Percentiles rank a stretch among this genome's conserved stretches.
phyloP scores from a whole-genome alignment of 2,329 filamentous ascomycete genomes.

The Alternaria viburni region DNA sequence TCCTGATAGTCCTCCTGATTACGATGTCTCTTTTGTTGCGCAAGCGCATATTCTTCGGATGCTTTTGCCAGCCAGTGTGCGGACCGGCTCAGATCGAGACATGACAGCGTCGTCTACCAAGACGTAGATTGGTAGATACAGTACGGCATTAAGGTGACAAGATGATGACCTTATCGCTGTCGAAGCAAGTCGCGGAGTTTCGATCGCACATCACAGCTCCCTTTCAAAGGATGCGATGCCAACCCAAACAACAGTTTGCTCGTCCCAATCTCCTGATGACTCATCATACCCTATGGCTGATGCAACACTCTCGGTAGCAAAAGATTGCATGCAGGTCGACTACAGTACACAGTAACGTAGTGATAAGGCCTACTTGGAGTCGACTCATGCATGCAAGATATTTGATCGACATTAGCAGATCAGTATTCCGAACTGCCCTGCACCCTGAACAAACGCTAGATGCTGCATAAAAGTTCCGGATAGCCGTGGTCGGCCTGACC shows the following conservation, averaged over 20 bases:
- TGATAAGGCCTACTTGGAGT: neutral
- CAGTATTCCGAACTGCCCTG: neutral
- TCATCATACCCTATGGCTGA: neutral
- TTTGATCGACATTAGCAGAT: constrained; percentile 4
- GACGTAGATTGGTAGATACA: neutral
- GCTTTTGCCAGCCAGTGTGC: neutral
- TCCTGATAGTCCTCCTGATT: neutral
- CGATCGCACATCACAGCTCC: neutral
- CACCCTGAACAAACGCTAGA: neutral
- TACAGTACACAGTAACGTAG: neutral
- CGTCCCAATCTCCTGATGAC: neutral
- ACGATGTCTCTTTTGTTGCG: neutral
- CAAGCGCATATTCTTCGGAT: neutral
- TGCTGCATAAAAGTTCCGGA: neutral
- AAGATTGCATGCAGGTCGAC: neutral
- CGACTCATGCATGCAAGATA: neutral
- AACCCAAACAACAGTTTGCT: neutral
- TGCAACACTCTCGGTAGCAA: neutral
- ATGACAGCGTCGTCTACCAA: neutral
- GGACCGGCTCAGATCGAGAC: neutral
- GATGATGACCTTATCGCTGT: neutral
- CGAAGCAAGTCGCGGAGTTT: neutral
- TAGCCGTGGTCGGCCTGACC: constrained; percentile 1
- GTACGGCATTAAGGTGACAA: neutral
- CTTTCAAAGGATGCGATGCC: neutral